Percentiles rank a stretch among this genome's conserved stretches.
Evolutionary conservation across 2,329 filamentous ascomycete genomes (phyloP).

Genomic region (Leptographium radiaticola): DNA sequence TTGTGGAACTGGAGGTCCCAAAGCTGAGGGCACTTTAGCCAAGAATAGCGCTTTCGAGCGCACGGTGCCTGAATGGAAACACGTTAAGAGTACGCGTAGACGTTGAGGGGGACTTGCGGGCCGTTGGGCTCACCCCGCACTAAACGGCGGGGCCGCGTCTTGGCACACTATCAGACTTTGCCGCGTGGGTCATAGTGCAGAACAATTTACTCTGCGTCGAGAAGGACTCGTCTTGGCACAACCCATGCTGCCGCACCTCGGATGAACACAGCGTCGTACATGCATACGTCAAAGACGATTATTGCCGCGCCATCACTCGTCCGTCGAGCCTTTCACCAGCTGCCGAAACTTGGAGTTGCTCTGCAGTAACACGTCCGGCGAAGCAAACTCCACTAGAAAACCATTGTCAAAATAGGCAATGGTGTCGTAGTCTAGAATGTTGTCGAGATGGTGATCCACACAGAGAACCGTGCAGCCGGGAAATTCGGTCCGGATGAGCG

Average conservation of each 20-base stretch:
- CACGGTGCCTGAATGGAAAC: too few relatives aligned
- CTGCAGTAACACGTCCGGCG: neutral
- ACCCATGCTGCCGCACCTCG: neutral
- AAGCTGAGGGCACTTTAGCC: too few relatives aligned
- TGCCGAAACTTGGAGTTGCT: neutral
- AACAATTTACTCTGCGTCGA: neutral
- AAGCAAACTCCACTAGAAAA: conserved; percentile 12
- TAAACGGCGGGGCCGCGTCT: too few relatives aligned
- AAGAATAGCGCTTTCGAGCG: too few relatives aligned
- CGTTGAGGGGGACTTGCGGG: too few relatives aligned
- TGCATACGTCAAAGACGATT: neutral
- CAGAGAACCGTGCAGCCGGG: conserved; percentile 35
- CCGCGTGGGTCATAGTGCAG: too few relatives aligned
- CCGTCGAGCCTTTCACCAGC: neutral
- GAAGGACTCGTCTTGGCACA: neutral
- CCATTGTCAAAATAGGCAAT: neutral
- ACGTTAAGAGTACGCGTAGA: too few relatives aligned
- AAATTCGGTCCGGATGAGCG: conserved; percentile 39
- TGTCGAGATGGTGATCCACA: conserved; percentile 23
- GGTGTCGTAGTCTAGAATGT: conserved; percentile 24
- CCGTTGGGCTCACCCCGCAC: too few relatives aligned
- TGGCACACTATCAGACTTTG: too few relatives aligned
- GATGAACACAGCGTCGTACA: neutral
- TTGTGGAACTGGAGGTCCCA: too few relatives aligned
- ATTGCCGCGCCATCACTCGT: neutral